Evolutionary conservation across 2,329 filamentous ascomycete species (phyloP), one percentile per base, ranked within the genome.

Genomic region (Trichoderma semiorbis): DNA sequence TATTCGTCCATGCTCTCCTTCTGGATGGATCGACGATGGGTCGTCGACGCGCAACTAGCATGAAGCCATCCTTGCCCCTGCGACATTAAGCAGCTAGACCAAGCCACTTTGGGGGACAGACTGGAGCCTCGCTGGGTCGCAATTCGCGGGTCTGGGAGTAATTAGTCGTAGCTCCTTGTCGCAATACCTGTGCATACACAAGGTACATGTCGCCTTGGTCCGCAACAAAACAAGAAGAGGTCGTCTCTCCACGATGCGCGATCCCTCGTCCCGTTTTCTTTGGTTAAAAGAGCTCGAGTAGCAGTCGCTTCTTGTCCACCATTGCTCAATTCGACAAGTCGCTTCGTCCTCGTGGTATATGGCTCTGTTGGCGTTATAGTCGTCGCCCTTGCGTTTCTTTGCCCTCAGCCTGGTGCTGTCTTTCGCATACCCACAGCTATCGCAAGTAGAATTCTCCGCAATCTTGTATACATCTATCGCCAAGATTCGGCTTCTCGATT

Each of bases 101-200:
- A 72, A 69, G 64, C 70, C 70, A 16, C 60, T 72, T 60, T 58
- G 47, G 58, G 63, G 36, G 39, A 47, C 66, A 36, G 30, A 62
- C 57, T 60, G 55, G 57, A 64, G 63, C 64, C 70, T 63, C 43
- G 70, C 61, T 72, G 70, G 70, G 70, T 68, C 63, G 57, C 70
- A 62, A 67, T 72, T 68, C 63, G 55, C 63, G 63, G 70, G 70
- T 63, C 64, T 68, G 64, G 70, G 39, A 58, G 70, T 68, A 69
- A 72, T 68, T 72, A 68, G 70, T 58, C 50, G 58, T 68, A 69
- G 65, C 70, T 72, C 70, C 70, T 58, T 68, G 70, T 72, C 58
- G 70, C 70, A 55, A 72, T 63, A 50, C 55, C 39, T 32, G 28
- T 58, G 57, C 60, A 68, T 30, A 55, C 26, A 68, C 65, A 47